Percentiles rank a stretch among this genome's conserved stretches.
Conservation (phyloP, 108 stramenopile genomes). For the Cyclotella choctawhatcheeana region DNA sequence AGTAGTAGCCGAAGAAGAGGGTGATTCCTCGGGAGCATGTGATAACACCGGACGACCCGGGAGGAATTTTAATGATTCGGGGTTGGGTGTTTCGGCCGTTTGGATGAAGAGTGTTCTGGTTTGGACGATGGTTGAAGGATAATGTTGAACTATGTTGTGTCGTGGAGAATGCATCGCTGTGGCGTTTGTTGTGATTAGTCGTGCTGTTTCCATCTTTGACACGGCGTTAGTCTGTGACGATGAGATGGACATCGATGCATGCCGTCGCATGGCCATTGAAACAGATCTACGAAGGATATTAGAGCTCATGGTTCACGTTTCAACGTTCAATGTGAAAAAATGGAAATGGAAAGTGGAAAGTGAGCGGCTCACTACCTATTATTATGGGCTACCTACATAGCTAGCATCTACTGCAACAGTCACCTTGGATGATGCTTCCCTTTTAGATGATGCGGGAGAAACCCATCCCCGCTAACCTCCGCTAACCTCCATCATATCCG, state of each 20-base stretch:
- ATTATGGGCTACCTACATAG: no score
- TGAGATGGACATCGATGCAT: neutral
- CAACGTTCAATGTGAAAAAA: no score
- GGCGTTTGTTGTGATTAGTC: neutral
- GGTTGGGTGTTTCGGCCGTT: slow-evolving; percentile 97
- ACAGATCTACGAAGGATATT: slow-evolving; percentile 4
- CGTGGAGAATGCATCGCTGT: neutral
- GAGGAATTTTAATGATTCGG: slow-evolving; percentile 96
- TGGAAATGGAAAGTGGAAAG: neutral
- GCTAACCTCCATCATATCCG: no score
- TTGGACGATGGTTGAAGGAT: neutral
- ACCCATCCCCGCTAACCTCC: no score
- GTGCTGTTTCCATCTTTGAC: neutral
- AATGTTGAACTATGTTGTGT: neutral
- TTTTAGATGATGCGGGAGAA: no score
- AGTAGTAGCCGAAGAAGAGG: slow-evolving; percentile 14
- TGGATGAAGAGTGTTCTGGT: slow-evolving; percentile 92
- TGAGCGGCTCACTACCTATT: no score
- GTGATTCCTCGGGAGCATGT: slow-evolving; percentile 4
- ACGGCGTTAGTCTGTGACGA: neutral
- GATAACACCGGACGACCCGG: slow-evolving; percentile 79
- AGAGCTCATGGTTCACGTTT: neutral
- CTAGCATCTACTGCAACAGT: no score
- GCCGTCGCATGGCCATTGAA: neutral
- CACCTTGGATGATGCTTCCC: no score